Evolutionary conservation across 768 basidiomycete genomes (phyloP).

Genomic region (Boletales sp.): DNA sequence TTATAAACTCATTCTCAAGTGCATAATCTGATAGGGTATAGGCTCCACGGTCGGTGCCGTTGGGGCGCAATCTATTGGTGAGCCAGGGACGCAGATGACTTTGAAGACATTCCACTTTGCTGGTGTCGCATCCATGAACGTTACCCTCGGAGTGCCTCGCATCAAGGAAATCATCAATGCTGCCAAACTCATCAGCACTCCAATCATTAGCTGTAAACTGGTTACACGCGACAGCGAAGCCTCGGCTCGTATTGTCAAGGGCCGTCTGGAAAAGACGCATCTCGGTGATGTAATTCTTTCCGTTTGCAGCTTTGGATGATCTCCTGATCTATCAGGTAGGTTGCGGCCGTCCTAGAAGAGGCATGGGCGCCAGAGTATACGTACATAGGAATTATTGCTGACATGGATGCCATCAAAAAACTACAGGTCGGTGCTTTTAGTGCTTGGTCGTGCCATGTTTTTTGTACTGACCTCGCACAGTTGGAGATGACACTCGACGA

Average conservation of each 20-base stretch:
- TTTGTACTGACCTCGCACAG: constrained; percentile 35
- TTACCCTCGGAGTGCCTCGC: constrained; percentile 98
- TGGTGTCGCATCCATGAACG: constrained; percentile 99
- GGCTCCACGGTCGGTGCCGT: constrained; percentile 98
- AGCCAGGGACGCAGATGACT: constrained; percentile 99
- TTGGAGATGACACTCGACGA: constrained; percentile 91
- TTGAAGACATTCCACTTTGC: constrained; percentile 99
- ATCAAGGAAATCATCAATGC: constrained; percentile 99
- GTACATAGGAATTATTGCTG: constrained; percentile 90
- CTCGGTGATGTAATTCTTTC: constrained; percentile 74
- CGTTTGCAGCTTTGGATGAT: not conserved
- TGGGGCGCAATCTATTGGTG: constrained; percentile 98
- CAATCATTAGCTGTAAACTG: constrained; percentile 96
- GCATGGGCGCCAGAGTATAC: constrained; percentile 93
- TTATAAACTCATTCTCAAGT: not conserved
- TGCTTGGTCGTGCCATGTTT: not conserved
- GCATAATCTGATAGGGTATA: constrained; percentile 21
- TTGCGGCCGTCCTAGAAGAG: constrained; percentile 91
- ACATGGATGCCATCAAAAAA: constrained; percentile 81
- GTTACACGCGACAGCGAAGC: constrained; percentile 82
- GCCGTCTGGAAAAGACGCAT: constrained; percentile 89
- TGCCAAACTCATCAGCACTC: constrained; percentile 94
- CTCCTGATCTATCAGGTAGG: constrained; percentile 39
- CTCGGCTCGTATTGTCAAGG: constrained; percentile 98
- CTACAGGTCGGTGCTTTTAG: constrained; percentile 59